Conservation (phyloP, 768 basidiomycete genomes). For the Lentinula sp. region DNA sequence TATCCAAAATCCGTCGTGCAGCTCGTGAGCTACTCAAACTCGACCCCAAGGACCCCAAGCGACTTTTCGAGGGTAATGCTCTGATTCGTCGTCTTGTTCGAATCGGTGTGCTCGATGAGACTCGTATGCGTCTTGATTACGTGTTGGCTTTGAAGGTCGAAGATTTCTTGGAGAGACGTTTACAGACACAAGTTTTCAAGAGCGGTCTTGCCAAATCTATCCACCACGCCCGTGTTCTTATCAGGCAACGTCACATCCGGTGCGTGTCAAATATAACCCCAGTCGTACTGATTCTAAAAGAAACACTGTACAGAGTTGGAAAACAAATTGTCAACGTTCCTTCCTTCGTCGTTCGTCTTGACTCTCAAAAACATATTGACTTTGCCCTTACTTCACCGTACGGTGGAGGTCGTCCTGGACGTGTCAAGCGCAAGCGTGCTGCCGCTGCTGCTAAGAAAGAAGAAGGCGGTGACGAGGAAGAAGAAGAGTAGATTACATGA, state of each 20-base stretch:
- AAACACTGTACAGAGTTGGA: constrained; percentile 63
- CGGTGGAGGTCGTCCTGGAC: constrained; percentile 90
- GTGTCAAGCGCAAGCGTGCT: constrained; percentile 98
- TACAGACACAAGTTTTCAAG: constrained; percentile 99
- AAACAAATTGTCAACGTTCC: constrained; percentile 99
- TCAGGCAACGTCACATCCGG: constrained; percentile 98
- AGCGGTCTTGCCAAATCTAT: constrained; percentile 95
- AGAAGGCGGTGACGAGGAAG: constrained; percentile 85
- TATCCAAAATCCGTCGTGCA: constrained; percentile 99
- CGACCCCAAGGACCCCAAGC: constrained; percentile 98
- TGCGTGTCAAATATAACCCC: constrained; percentile 27
- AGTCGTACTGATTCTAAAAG: neutral
- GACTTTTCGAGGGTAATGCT: constrained; percentile 98
- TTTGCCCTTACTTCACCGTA: constrained; percentile 96
- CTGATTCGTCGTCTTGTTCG: constrained; percentile 94
- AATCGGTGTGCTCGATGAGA: constrained; percentile 99
- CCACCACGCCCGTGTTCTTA: constrained; percentile 97
- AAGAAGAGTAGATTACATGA: constrained; percentile 61
- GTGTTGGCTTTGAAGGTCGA: constrained; percentile 98
- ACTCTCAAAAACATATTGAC: constrained; percentile 99
- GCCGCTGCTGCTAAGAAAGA: constrained; percentile 89
- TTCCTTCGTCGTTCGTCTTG: constrained; percentile 97
- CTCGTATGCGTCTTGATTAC: constrained; percentile 99
- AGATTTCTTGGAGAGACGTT: constrained; percentile 98
- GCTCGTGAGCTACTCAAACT: constrained; percentile 99